Evolutionary conservation across 176 grass and related monocot genomes (phyloP), one percentile per base, ranked within the genome.

Genomic region (Aegilops longissima): DNA sequence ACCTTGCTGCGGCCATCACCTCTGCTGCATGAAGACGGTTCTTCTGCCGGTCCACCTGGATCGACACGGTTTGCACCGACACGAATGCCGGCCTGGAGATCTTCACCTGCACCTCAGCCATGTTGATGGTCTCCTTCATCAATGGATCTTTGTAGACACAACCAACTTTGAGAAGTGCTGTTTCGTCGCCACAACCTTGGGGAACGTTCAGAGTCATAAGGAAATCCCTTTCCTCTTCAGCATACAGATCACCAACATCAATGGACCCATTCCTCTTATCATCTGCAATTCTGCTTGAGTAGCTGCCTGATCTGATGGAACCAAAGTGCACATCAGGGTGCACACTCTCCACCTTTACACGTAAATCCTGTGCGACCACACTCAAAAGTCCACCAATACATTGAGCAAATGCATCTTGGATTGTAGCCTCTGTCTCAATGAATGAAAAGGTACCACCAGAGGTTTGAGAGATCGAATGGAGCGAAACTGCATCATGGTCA

Each of bases 371-470:
- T 38, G 91, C 91, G 7, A 95, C 90, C 9, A 98, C 96, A 14
- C 96, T 98, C 70, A 98, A 36, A 39, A 98, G 96, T 75, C 96
- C 96, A 52, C 96, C 96, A 5, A 98, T 98, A 64, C 96, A 98
- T n/a, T 92, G 93, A 1, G 96, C 96, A 79, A 98, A 98, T 61
- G 96, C 96, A 82, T 98, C 96, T 79, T 98, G 93, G 76, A 98
- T 98, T 18, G 91, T 82, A 89, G 80, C 91, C 78, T 95, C 96
- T 20, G 93, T 89, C 86, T 98, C 96, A 0, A 98, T 98, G 80
- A 98, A 98, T 3, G 96, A 98, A 69, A 98, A 98, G 3, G 96
- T 95, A 11, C 96, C 96, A 25, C 93, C 91, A 69, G 96, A 98
- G 30, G 83, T 87, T 87, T 98, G 93, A 1, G 96, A 98, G 81